Conservation (phyloP, 2,329 filamentous ascomycete species). For the Metarhizium guizhouense region DNA sequence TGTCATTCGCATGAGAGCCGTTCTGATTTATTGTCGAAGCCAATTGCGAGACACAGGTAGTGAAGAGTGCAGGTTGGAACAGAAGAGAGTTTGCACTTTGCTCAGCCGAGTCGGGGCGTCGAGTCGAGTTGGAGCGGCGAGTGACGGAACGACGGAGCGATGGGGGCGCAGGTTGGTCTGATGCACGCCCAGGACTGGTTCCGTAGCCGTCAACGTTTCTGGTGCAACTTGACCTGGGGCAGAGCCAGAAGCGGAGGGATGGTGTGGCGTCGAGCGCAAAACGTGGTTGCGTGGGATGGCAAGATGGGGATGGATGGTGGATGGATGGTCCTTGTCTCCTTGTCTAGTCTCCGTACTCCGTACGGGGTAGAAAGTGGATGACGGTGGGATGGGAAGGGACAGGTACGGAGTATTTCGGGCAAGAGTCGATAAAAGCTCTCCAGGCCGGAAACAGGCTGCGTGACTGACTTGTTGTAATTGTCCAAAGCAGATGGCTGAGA, state of each 20-base stretch:
- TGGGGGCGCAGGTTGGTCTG: constrained; percentile 3
- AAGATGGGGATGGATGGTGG: background rate
- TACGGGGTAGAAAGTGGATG: background rate
- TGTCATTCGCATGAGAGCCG: constrained; percentile 1
- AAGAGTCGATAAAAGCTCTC: background rate
- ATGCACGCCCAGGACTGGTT: background rate
- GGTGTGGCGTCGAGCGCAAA: background rate
- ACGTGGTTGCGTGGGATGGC: background rate
- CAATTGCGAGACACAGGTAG: background rate
- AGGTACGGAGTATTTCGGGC: too few species aligned
- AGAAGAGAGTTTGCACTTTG: background rate
- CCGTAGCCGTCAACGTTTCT: background rate
- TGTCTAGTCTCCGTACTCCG: background rate
- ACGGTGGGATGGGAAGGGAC: background rate
- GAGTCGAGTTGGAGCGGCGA: background rate
- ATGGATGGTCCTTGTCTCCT: background rate
- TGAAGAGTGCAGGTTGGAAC: background rate
- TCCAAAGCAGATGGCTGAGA: background rate
- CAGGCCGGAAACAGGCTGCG: background rate
- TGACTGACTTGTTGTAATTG: background rate
- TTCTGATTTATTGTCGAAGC: background rate
- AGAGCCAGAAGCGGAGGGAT: background rate
- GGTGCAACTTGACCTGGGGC: background rate
- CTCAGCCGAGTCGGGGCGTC: background rate
- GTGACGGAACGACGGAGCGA: background rate